Percentiles rank a stretch among this genome's conserved stretches.
phyloP scores from a whole-genome alignment of 2,329 filamentous ascomycete species.

The Thermomyces lanuginosus region DNA sequence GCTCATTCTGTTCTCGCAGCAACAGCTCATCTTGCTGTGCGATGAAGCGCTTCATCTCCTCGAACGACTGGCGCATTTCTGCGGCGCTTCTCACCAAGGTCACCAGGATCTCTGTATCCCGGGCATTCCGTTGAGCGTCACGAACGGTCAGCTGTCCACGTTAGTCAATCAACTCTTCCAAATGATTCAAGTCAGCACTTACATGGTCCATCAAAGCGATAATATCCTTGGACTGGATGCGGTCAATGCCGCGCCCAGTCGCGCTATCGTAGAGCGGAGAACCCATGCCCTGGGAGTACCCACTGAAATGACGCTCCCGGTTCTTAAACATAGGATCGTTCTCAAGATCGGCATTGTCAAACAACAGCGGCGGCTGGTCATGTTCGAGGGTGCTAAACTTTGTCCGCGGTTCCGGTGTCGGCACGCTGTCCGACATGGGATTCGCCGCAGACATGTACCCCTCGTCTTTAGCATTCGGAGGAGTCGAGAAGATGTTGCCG shows the following conservation, averaged over 20 bases:
- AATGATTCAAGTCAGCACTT: constrained; percentile 26
- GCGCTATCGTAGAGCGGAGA: constrained; percentile 83
- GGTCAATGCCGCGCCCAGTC: constrained; percentile 72
- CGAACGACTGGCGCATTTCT: constrained; percentile 93
- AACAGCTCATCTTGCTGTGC: constrained; percentile 80
- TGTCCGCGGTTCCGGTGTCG: constrained; percentile 30
- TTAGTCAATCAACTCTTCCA: constrained; percentile 12
- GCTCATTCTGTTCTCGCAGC: constrained; percentile 73
- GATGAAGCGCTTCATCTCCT: constrained; percentile 85
- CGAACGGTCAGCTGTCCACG: constrained; percentile 62
- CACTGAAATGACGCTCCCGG: constrained; percentile 54
- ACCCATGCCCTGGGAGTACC: constrained; percentile 78
- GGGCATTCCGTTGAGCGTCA: constrained; percentile 86
- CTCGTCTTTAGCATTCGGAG: constrained; percentile 58
- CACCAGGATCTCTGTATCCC: constrained; percentile 90
- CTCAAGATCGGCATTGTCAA: constrained; percentile 31
- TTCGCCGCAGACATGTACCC: constrained; percentile 73
- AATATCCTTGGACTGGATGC: constrained; percentile 91
- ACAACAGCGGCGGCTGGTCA: constrained; percentile 34
- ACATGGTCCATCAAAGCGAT: constrained; percentile 94
- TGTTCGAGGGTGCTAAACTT: constrained; percentile 37
- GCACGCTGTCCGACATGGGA: constrained; percentile 34
- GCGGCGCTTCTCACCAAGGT: constrained; percentile 84
- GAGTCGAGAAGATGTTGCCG: constrained; percentile 31
- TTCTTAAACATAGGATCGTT: constrained; percentile 47